These are phyloP conservation scores for Boletus smithii DNA, from an alignment of 1,284 basidiomycete genomes.

Conservation along the genomic window DNA sequence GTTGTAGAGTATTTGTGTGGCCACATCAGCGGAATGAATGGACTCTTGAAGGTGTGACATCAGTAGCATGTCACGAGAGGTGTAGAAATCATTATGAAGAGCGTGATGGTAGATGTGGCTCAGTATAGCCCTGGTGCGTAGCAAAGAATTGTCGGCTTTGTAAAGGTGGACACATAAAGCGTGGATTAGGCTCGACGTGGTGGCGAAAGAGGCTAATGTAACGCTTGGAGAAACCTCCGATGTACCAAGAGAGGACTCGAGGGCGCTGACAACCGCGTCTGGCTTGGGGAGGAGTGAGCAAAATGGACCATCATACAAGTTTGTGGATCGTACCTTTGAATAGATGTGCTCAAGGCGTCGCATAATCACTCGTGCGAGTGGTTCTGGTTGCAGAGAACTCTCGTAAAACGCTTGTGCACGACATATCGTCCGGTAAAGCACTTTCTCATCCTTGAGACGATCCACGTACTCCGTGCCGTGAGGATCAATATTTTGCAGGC, in stretches of 20 bases:
- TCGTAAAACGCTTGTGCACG: slow-evolving; percentile 92
- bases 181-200: slow-evolving; percentile 79
- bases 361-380: slow-evolving; percentile 88
- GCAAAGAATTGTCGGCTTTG: slow-evolving; percentile 84
- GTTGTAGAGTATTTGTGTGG: slow-evolving; percentile 98
- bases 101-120: slow-evolving; percentile 98
- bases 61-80: slow-evolving; percentile 95
- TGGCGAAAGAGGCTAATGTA: slow-evolving; percentile 51
- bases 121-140: slow-evolving; percentile 95
- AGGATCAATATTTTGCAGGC: slow-evolving; percentile 97
- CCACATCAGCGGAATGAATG: slow-evolving; percentile 92
- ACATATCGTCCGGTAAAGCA: slow-evolving; percentile 90
- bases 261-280: slow-evolving; percentile 87
- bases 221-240: slow-evolving; percentile 59
- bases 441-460: slow-evolving; percentile 91
- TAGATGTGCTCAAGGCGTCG: slow-evolving; percentile 97
- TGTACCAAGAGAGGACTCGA: slow-evolving; percentile 67
- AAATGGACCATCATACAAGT: neutral
- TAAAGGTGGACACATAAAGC: slow-evolving; percentile 91
- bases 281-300: slow-evolving; percentile 52
- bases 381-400: slow-evolving; percentile 69
- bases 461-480: slow-evolving; percentile 99
- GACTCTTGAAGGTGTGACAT: slow-evolving; percentile 99
- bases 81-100: slow-evolving; percentile 94
- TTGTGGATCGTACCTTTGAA: slow-evolving; percentile 68